phyloP scores from a whole-genome alignment of 192 early-diverging fungal genomes.

The Coemansia sp. region DNA sequence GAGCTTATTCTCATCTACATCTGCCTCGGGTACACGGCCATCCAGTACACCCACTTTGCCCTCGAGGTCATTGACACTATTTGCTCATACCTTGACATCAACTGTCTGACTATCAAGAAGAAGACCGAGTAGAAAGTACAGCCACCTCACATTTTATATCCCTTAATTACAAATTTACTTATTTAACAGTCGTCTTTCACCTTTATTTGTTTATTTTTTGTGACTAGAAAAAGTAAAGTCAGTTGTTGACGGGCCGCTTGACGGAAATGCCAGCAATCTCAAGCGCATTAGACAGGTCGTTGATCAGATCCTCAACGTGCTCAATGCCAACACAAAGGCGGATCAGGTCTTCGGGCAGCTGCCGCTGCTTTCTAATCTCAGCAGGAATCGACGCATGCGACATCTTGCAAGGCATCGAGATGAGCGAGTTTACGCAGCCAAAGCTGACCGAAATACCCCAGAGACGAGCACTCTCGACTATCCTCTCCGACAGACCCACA shows the following conservation, averaged over 20 bases:
- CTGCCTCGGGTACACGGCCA: constrained; percentile 56
- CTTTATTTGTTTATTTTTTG: background rate
- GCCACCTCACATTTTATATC: background rate
- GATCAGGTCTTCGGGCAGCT: constrained; percentile 95
- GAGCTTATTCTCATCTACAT: no score
- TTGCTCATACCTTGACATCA: constrained; percentile 74
- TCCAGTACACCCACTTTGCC: constrained; percentile 69
- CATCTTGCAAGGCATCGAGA: constrained; percentile 98
- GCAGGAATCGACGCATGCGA: constrained; percentile 96
- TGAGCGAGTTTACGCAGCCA: constrained; percentile 97
- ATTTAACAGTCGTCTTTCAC: background rate
- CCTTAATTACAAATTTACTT: background rate
- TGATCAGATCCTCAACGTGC: constrained; percentile 85
- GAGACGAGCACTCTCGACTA: constrained; percentile 79
- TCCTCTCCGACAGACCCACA: constrained; percentile 67
- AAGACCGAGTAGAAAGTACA: constrained; percentile 18
- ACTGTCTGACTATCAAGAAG: constrained; percentile 77
- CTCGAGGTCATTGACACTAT: constrained; percentile 68
- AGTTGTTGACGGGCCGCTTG: constrained; percentile 15
- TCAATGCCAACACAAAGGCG: constrained; percentile 96
- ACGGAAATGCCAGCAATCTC: constrained; percentile 54
- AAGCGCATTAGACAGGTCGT: constrained; percentile 80
- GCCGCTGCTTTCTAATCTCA: constrained; percentile 79
- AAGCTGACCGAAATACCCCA: constrained; percentile 96
- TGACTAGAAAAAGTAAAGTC: background rate